Evolutionary conservation across 2,329 filamentous ascomycete genomes (phyloP).

Genomic region (Lecanoromycetidae sp.): DNA sequence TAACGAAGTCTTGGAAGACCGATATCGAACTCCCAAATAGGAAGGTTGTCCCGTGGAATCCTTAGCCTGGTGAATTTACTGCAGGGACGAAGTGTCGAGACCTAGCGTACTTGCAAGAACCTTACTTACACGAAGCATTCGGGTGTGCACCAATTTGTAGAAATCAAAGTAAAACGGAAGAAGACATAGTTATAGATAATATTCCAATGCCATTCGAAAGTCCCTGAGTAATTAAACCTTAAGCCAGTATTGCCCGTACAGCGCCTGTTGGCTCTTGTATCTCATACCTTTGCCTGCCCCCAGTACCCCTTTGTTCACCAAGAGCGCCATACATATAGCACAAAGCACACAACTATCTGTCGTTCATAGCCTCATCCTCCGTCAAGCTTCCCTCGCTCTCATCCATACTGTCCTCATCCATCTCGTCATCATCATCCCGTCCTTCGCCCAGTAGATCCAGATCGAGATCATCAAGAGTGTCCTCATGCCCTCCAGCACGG

Average conservation of each 20-base stretch:
- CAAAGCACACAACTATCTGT: too few species aligned
- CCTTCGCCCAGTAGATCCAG: slow-evolving; percentile 18
- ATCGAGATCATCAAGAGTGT: slow-evolving; percentile 18
- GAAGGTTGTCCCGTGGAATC: slow-evolving; percentile 6
- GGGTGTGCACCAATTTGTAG: background rate
- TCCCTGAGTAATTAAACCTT: background rate
- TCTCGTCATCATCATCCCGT: slow-evolving; percentile 14
- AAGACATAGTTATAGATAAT: too few species aligned
- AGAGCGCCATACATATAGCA: slow-evolving; percentile 1
- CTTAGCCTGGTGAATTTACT: too few species aligned
- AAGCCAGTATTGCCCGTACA: background rate
- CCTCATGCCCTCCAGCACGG: slow-evolving; percentile 5
- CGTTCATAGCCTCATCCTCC: slow-evolving; percentile 10
- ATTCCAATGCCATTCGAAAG: too few species aligned
- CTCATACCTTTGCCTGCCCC: too few species aligned
- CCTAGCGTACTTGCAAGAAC: background rate
- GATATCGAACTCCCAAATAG: background rate
- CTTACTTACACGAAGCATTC: background rate
- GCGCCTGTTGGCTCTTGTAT: too few species aligned
- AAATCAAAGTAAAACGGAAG: too few species aligned
- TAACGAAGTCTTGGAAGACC: background rate
- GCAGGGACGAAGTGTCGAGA: background rate
- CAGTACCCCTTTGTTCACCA: too few species aligned
- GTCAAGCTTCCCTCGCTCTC: slow-evolving; percentile 5
- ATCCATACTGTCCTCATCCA: slow-evolving; percentile 15